Evolutionary conservation across 1,139 yeast genomes (phyloP), one percentile per base, ranked within the genome.

Genomic region (Hanseniaspora sp.): DNA sequence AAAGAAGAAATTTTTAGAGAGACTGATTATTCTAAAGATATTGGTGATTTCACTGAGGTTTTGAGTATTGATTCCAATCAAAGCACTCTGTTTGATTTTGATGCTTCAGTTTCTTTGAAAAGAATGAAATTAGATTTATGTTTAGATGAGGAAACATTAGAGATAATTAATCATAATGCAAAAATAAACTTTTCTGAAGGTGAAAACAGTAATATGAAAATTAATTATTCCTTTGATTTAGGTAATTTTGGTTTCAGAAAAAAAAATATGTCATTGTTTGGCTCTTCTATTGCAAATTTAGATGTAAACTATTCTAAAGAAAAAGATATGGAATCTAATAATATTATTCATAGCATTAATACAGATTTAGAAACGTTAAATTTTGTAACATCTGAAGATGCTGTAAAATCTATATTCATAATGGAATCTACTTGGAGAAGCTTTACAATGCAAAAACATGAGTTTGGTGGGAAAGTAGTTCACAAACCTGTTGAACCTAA

Each of bases 1-100:
- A 79, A 45, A 71, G 80, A 48, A 75, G 82, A 53, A 75, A 72
- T 52, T 73, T 82, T 56, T 78, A 82, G 23, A 23, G 23, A 23
- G 23, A 23, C 2, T 23, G 23, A 23, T 2, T 23, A 23, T 23
- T 23, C 23, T 23, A 23, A 23, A 23, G 65, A 67, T 44, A 72
- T 77, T 0, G 79, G 79, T 57, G 42, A 23, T 8, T 11, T 15
- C 7, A 40, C 30, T 9, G 49, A 49, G 9, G 13, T 42, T 3
- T 13, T 6, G 1, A 33, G 2, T n/a, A 23, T 5, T 31, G 30
- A n/a, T n/a, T 41, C 52, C n/a, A 15, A 17, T n/a, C 41, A 15
- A 40, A 43, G 12, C 9, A 40, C 38, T 13, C 42, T 48, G 37
- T 15, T 29, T 9, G 29, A 41, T 13, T n/a, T 39, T 31, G 11